Conservation (phyloP, 2,329 filamentous ascomycete genomes). For the Aureobasidium pullulans region DNA sequence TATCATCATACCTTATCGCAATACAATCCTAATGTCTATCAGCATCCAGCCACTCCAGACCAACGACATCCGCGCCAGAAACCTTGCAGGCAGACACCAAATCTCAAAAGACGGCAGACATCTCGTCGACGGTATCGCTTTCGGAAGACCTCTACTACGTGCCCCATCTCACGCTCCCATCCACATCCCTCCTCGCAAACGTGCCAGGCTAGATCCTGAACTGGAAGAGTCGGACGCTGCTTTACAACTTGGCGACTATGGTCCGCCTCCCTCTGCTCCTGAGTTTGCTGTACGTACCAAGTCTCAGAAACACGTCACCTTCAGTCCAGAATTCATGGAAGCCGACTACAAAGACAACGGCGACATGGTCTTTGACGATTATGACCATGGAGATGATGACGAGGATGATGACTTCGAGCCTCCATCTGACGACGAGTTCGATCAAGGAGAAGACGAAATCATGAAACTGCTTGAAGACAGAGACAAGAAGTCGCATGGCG, state of each 20-base stretch:
- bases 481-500: not conserved
- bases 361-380: conserved; percentile 16
- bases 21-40: not conserved
- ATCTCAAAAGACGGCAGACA: conserved; percentile 73
- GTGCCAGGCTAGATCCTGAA: conserved; percentile 33
- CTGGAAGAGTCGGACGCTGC: not conserved
- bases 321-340: not conserved
- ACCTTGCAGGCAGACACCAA: conserved; percentile 70
- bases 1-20: not conserved
- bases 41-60: conserved; percentile 73
- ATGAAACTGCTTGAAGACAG: not conserved
- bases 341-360: conserved; percentile 23
- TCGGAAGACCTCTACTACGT: conserved; percentile 65
- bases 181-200: conserved; percentile 67
- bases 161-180: conserved; percentile 56
- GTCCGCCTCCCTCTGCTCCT: not conserved
- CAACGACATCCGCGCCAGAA: conserved; percentile 65
- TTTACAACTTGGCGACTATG: not conserved
- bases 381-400: conserved; percentile 14
- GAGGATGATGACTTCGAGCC: conserved; percentile 15
- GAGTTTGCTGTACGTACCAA: not conserved
- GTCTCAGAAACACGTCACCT: conserved; percentile 1
- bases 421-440: not conserved
- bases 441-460: not conserved
- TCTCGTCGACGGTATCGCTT: conserved; percentile 77